Evolutionary conservation across 2,329 filamentous ascomycete genomes (phyloP), one percentile per base, ranked within the genome.

Genomic region (Didymellaceae sp.): DNA sequence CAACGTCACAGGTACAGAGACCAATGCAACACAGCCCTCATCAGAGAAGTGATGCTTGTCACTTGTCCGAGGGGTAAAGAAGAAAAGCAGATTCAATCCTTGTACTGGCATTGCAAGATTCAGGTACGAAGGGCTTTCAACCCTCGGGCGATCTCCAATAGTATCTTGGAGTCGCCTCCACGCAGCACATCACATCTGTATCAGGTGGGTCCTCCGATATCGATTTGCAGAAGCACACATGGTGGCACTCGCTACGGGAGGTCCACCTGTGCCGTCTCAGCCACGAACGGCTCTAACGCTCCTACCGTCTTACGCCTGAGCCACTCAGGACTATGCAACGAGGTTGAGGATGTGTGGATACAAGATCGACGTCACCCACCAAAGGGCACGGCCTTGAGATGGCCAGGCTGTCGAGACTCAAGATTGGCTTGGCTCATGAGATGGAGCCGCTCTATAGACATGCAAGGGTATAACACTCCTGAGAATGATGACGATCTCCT

Each of bases 321-420:
- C 63, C 62, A 67, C 41, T 65, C 47, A 57, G 18, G 41, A 25
- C 34, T 45, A 41, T 45, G 50, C 52, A 45, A 49, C 28, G 37
- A 49, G 52, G 20, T 58, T 55, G 62, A 54, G 48, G 55, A 63
- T 54, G 61, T 65, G 58, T 63, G 61, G 57, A 60, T 54, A 62
- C 24, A 49, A 13, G 63, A 70, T 69, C 67, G 59, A 65, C 67
- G 62, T 66, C 59, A 67, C 46, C 34, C 26, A 31, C 34, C 30
- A 20, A 45, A 41, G 42, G 49, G 57, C 43, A 39, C 42, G 40
- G 45, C 42, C 42, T 39, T 38, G 38, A 28, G 16, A 5, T 14
- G 20, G 26, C 17, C 10, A 21, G 26, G 5, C 10, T 13, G 6
- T 11, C 25, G n/a, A 20, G 31, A 46, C 11, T 18, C 28, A 17